Base-by-base conservation (phyloP, 2,329 filamentous ascomycete species). In the Mycosphaerella sp. region DNA sequence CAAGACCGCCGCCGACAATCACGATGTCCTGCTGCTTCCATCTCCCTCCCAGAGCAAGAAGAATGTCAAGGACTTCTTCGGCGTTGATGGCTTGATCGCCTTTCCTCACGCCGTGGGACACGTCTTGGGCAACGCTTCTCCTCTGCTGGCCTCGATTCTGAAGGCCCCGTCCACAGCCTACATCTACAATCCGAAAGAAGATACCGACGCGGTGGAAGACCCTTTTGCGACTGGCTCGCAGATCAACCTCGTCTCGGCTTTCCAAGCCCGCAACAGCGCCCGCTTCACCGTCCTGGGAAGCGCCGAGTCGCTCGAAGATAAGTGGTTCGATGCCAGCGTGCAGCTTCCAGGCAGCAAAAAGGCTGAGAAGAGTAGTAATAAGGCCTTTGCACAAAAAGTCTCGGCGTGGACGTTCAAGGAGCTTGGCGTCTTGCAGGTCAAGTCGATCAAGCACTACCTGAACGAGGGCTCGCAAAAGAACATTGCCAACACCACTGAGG, bases 361-460 rank as follows among this genome's bases (percentile, higher is more conserved):
- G 67, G 74, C 79, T 58, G 75, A 79, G 42, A 80, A 81, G 69
- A 86, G 88, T 10, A 80, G 80, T 63, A 98, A 98, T 75, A 81
- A 83, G 65, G 87, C 87, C 51, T 97, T 98, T 67, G 87, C 87
- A 17, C 85, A 86, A 73, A 83, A 86, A 66, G 72, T 98, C 53
- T 85, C 87, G n/a, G 86, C 82, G n/a, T 98, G 93, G 93, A 83
- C 91, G 0, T 98, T 98, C 78, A 85, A 95, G 74, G 93, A 98
- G 76, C 81, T 85, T 51, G 93, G 93, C 63, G 89, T 98, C 9
- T 71, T 98, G 63, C 86, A 87, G 64, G 87, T 95, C 65, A 89
- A 89, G 69, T 82, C 80, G 65, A 80, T 97, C 60, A 81, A 90
- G 74, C 93, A 98, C 74, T 84, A 84, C 67, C 71, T 81, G 55